Base-by-base conservation (phyloP, 176 grass and related monocot species). In the Zoysia japonica region DNA sequence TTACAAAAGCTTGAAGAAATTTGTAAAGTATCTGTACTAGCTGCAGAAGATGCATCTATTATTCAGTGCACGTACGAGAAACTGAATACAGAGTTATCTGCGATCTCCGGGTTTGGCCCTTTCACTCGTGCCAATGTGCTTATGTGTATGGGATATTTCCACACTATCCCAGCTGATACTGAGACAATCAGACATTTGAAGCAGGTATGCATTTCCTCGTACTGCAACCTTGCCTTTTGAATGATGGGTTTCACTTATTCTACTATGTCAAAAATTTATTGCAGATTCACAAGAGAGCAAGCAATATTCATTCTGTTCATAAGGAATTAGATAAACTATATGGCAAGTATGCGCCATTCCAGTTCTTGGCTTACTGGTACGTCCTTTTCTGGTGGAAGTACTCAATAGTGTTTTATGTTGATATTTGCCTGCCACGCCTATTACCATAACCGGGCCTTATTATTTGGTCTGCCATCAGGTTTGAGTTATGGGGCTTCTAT, bases 301-400 rank as follows among this genome's bases (percentile, higher is more conserved):
- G 83, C 51, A 93, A 69, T 37, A 81, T 76, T 7, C 76, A 36
- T 62, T 77, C 85, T 54, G 51, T 86, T 45, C 74, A 89, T 40
- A 47, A 57, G 53, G 73, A 97, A 40, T 86, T 97, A 63, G 60
- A 88, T 62, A 50, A 79, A 52, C 87, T 91, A 16, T 93, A 91
- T 45, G 81, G 88, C 35, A 78, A 91, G 38, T 97, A 85, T 87
- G 88, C 86, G 2, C 88, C 90, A 17, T 97, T 89, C 38, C 90
- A 97, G 60, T 97, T 91, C 81, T 89, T 97, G 86, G 90, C 93
- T 63, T 97, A 97, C 73, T 97, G 93, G 90, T 93, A 91, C 10
- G 36, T 87, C 15, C 46, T 60, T 44, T 79, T 76, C 53, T 83
- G 14, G 74, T 28, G 28, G 28, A 28, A 28, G 28, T 62, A 19